A percentile compares a stretch with the other conserved stretches of the same genome.
These are phyloP conservation scores for Ligustrum vulgare DNA, from an alignment of 257 asterid species.

Conservation along the genomic window DNA sequence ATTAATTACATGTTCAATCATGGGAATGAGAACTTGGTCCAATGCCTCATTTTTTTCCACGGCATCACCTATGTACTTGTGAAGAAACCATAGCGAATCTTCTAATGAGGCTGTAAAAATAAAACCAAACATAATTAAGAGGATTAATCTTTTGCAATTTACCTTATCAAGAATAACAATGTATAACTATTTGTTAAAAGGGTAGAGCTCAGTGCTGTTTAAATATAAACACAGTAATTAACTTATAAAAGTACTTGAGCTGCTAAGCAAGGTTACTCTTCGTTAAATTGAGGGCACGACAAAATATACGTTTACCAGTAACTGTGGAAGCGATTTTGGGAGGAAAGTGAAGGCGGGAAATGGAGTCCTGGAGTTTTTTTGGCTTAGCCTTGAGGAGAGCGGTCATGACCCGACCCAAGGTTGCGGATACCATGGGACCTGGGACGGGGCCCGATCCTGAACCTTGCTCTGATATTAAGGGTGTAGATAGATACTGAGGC, in stretches of 20 bases:
- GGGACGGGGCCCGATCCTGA: constrained; percentile 24
- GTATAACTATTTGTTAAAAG: background rate
- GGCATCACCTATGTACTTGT: constrained; percentile 67
- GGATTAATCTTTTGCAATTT: background rate
- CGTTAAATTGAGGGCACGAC: background rate
- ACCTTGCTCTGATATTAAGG: constrained; percentile 28
- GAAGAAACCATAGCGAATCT: constrained; percentile 85
- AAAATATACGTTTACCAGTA: constrained; percentile 30
- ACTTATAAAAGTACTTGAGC: background rate
- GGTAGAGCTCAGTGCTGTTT: background rate
- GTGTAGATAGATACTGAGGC: background rate
- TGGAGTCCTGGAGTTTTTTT: constrained; percentile 69
- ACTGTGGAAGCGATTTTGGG: constrained; percentile 46
- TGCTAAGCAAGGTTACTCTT: background rate
- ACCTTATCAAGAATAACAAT: background rate
- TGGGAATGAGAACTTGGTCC: constrained; percentile 85
- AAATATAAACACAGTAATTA: background rate
- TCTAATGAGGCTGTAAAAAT: constrained; percentile 63
- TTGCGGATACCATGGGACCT: constrained; percentile 41
- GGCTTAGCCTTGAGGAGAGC: constrained; percentile 66
- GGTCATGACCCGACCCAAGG: constrained; percentile 66
- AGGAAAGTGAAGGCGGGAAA: constrained; percentile 57
- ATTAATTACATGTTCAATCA: constrained; percentile 66
- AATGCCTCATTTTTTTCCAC: constrained; percentile 50
- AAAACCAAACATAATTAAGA: background rate